Base-by-base conservation (phyloP, 164 flowering plant genomes). In the Aristolochia fimbriata region DNA sequence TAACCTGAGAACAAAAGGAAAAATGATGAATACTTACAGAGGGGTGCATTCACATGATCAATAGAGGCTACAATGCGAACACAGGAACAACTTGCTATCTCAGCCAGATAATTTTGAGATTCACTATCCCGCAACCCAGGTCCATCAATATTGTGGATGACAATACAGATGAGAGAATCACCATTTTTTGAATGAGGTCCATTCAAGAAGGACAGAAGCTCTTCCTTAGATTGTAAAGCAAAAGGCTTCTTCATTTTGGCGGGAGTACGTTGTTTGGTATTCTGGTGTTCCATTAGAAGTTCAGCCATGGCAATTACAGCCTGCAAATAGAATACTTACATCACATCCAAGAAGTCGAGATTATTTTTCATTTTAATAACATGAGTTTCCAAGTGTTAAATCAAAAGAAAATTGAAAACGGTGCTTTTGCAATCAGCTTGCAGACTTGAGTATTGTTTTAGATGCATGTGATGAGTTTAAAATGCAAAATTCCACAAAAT, bases 121-220 rank as follows among this genome's bases (percentile, higher is more conserved):
- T 93, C 98, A 69, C 78, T 50, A 55, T 93, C 97, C 22, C 99
- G 83, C 70, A 93, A 71, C 10, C 86, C 96, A 67, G 91, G 95
- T 47, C 97, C 99, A 73, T 93, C 97, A 68, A 93, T 93, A 70
- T 91, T 93, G 74, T 93, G 94, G 64, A 86, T 62, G 14, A 84
- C 66, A 43, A 90, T 71, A 62, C 85, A 90, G 30, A 86, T 72
- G 70, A 79, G 74, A 67, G 74, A 78, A 62, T 83, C 86, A 41
- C 68, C 66, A 16, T 76, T 84, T 33, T 78, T 77, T 51, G n/a
- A 14, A 20, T 70, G 67, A 54, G 87, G 63, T 46, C 73, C 86
- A 70, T 93, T 76, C 63, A 90, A 65, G 68, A 90, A 90, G 10
- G 75, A 63, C 65, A 88, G 72, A 69, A 86, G 77, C 67, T 90